A percentile compares a stretch with the other conserved stretches of the same genome.
Conservation (phyloP, 2,329 filamentous ascomycete genomes). For the Colletotrichum musicola region DNA sequence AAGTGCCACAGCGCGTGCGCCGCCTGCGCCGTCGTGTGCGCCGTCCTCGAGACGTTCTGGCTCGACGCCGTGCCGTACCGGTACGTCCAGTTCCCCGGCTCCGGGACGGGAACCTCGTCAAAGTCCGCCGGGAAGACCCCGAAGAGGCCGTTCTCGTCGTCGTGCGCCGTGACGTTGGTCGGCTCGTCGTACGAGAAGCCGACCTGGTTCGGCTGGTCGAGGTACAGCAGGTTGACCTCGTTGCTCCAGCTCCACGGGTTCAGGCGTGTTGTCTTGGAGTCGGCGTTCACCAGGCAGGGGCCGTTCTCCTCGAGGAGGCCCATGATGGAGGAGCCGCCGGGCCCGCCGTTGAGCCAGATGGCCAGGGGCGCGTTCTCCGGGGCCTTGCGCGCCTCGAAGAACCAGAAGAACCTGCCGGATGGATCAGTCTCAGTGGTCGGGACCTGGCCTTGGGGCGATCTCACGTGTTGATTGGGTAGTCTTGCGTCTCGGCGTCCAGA, state of each 20-base stretch:
- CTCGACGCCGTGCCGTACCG: constrained; percentile 51
- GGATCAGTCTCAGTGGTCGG: not conserved
- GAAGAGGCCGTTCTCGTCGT: constrained; percentile 33
- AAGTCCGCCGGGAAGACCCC: constrained; percentile 46
- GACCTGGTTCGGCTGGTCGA: constrained; percentile 70
- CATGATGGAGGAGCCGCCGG: constrained; percentile 63
- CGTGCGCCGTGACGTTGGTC: constrained; percentile 65
- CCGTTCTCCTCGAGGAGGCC: constrained; percentile 64
- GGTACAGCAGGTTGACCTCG: constrained; percentile 61
- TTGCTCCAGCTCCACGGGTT: constrained; percentile 71
- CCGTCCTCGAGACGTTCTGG: constrained; percentile 45
- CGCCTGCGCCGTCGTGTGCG: constrained; percentile 57
- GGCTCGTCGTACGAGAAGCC: constrained; percentile 71
- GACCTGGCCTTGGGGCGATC: not conserved
- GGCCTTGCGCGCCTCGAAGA: constrained; percentile 47
- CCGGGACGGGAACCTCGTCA: constrained; percentile 50
- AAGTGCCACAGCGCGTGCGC: constrained; percentile 64
- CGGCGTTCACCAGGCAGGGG: constrained; percentile 52
- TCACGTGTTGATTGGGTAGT: constrained; percentile 63
- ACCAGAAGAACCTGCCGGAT: constrained; percentile 43
- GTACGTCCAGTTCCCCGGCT: constrained; percentile 51
- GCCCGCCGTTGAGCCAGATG: constrained; percentile 67
- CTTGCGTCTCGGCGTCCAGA: constrained; percentile 57
- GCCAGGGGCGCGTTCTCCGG: constrained; percentile 58
- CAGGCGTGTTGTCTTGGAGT: constrained; percentile 58